Conservation (phyloP, 495 filamentous ascomycete species). For the Annulohypoxylon nitens region DNA sequence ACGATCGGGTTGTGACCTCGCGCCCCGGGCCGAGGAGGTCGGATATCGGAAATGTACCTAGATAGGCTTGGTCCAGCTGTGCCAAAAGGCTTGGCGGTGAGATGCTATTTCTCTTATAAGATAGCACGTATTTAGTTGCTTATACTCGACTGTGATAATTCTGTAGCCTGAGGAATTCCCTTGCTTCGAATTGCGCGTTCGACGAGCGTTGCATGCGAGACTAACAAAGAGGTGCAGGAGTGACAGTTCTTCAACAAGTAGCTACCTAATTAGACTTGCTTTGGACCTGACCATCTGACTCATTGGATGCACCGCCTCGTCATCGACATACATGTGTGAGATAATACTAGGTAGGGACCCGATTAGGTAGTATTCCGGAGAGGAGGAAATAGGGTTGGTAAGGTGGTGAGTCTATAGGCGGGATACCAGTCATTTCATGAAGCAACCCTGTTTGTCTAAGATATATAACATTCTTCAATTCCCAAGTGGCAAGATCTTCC, state of each 20-base stretch:
- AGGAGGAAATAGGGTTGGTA: slow-evolving; percentile 4
- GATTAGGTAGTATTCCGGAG: slow-evolving; percentile 9
- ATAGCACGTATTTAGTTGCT: slow-evolving; percentile 2
- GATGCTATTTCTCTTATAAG: neutral
- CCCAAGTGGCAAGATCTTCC: neutral
- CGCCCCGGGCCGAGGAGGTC: neutral
- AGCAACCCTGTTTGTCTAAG: neutral
- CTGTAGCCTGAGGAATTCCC: neutral
- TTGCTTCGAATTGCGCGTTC: slow-evolving; percentile 5
- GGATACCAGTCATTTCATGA: slow-evolving; percentile 2
- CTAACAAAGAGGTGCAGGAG: neutral
- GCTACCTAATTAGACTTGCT: neutral
- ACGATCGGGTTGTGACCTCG: neutral
- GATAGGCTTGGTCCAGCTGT: slow-evolving; percentile 17
- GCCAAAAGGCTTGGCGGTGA: slow-evolving; percentile 8
- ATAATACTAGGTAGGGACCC: neutral
- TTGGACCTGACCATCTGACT: slow-evolving; percentile 6
- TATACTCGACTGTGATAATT: neutral
- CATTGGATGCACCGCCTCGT: slow-evolving; percentile 1
- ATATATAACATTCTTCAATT: neutral
- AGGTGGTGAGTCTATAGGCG: neutral
- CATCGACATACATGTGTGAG: neutral
- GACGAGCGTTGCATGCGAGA: neutral
- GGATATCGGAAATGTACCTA: slow-evolving; percentile 39
- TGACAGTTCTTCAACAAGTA: neutral